A percentile compares a stretch with the other conserved stretches of the same genome.
Conservation (phyloP, 2,329 filamentous ascomycete genomes). For the Beauveria caledonica region DNA sequence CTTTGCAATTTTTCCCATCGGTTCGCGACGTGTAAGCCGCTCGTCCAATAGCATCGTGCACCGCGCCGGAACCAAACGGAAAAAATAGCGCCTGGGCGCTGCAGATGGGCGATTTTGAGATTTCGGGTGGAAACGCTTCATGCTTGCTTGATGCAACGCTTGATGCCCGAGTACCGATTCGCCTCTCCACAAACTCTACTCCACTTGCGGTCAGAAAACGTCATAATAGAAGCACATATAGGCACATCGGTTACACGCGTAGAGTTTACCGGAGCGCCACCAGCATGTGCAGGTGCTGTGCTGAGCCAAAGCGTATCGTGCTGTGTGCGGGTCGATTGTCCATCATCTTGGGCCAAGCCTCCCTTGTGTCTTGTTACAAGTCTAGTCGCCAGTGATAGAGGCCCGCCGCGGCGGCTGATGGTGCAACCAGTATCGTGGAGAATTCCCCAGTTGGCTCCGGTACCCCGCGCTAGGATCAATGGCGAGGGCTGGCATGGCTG, state of each 20-base stretch:
- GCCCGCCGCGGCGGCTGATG: too few relatives aligned
- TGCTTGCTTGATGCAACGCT: constrained; percentile 5
- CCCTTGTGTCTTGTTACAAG: background rate
- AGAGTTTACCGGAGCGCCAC: background rate
- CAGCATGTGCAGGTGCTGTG: background rate
- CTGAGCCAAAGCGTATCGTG: background rate
- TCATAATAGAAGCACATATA: background rate
- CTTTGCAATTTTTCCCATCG: background rate
- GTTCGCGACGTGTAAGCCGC: background rate
- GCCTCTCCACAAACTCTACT: background rate
- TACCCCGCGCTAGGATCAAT: too few relatives aligned
- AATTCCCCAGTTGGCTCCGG: too few relatives aligned
- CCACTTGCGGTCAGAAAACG: background rate
- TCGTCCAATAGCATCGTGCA: background rate
- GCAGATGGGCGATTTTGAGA: background rate
- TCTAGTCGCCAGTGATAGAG: too few relatives aligned
- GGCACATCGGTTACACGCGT: background rate
- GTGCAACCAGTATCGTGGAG: too few relatives aligned
- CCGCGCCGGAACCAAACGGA: constrained; percentile 2
- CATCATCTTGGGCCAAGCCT: background rate
- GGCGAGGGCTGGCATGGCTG: too few relatives aligned
- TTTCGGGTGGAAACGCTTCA: constrained; percentile 9
- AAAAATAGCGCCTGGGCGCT: background rate
- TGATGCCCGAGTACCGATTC: background rate
- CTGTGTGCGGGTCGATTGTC: background rate